Percentiles rank a stretch among this genome's conserved stretches.
phyloP scores from a whole-genome alignment of 2,329 filamentous ascomycete species.

The Aspergillus awamori region DNA sequence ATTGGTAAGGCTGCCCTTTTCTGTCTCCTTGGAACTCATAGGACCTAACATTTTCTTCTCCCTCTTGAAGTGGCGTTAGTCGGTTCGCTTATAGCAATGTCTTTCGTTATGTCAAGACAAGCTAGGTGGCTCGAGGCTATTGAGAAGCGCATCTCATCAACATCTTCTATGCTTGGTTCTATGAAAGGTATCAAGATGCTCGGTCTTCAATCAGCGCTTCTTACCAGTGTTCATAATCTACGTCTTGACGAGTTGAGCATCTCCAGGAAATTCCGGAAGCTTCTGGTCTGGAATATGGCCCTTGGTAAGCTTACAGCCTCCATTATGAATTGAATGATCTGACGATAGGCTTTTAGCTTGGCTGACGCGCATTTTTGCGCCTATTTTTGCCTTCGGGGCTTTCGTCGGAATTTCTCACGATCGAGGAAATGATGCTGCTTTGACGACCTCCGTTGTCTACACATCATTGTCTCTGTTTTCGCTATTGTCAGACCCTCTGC shows the following conservation, averaged over 20 bases:
- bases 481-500: constrained; percentile 50
- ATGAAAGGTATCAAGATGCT: constrained; percentile 58
- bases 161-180: constrained; percentile 51
- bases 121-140: constrained; percentile 55
- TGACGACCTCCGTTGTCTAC: constrained; percentile 49
- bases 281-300: constrained; percentile 46
- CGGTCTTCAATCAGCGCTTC: constrained; percentile 48
- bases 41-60: background rate
- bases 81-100: constrained; percentile 39
- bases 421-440: constrained; percentile 29
- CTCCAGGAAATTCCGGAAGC: constrained; percentile 46
- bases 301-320: constrained; percentile 31
- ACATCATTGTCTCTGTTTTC: constrained; percentile 53
- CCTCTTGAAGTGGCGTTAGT: constrained; percentile 36
- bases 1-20: constrained; percentile 34
- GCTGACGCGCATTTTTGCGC: constrained; percentile 46
- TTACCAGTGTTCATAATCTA: constrained; percentile 42
- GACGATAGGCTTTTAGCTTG: constrained; percentile 30
- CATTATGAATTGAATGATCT: background rate
- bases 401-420: constrained; percentile 47
- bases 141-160: constrained; percentile 53
- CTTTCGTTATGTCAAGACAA: constrained; percentile 44
- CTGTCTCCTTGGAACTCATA: background rate
- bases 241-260: constrained; percentile 46
- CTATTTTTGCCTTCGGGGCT: constrained; percentile 50